phyloP scores from a whole-genome alignment of 2,329 filamentous ascomycete genomes.

The Cucurbitaria berberidis region DNA sequence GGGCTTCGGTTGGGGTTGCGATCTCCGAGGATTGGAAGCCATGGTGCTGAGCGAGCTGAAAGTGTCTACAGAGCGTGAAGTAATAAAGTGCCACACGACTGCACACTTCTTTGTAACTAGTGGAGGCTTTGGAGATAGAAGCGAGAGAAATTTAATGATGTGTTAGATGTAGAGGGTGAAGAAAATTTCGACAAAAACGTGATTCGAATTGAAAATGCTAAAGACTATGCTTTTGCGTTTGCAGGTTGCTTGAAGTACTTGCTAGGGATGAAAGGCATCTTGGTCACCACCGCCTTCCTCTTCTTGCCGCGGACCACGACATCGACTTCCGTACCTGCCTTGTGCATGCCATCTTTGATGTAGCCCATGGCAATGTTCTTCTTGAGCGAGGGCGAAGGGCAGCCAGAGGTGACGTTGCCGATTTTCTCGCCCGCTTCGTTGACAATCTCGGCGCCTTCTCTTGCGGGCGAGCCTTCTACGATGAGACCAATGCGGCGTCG shows the following conservation, averaged over 20 bases:
- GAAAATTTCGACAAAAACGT: neutral
- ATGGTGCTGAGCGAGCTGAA: too few species aligned
- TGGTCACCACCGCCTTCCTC: conserved; percentile 75
- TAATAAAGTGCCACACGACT: neutral
- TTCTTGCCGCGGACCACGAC: conserved; percentile 79
- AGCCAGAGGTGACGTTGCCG: conserved; percentile 85
- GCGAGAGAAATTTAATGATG: neutral
- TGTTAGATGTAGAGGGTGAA: neutral
- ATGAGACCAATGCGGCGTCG: conserved; percentile 81
- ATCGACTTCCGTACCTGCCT: conserved; percentile 80
- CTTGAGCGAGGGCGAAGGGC: conserved; percentile 82
- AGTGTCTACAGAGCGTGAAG: too few species aligned
- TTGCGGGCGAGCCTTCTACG: conserved; percentile 83
- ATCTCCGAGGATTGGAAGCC: too few species aligned
- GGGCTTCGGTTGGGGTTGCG: too few species aligned
- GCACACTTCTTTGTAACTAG: neutral
- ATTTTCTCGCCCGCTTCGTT: conserved; percentile 69
- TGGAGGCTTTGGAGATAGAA: neutral
- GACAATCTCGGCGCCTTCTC: conserved; percentile 85
- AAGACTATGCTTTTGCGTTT: conserved; percentile 28
- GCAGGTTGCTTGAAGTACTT: conserved; percentile 68
- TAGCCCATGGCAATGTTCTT: conserved; percentile 98
- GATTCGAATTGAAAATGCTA: neutral
- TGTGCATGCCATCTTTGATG: conserved; percentile 79
- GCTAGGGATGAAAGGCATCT: conserved; percentile 86